A percentile compares a stretch with the other conserved stretches of the same genome.
These are phyloP conservation scores for Lanmaoa rubissima DNA, from an alignment of 768 basidiomycete genomes.

Conservation along the genomic window DNA sequence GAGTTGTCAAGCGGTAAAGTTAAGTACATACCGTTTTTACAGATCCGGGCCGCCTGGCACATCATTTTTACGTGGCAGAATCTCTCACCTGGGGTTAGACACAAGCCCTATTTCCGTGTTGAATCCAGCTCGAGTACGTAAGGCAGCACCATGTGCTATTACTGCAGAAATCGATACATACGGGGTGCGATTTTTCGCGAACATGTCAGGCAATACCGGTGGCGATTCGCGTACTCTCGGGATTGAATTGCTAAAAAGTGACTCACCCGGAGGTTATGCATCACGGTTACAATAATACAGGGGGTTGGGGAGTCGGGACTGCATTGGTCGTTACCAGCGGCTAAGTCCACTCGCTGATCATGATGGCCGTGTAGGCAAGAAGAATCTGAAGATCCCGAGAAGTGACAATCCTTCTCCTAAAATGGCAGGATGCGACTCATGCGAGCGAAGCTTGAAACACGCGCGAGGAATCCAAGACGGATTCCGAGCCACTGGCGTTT, in stretches of 20 bases:
- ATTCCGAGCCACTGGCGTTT: too few relatives aligned
- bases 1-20: not conserved
- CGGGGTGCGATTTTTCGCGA: not conserved
- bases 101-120: not conserved
- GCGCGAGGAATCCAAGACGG: too few relatives aligned
- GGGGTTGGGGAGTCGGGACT: too few relatives aligned
- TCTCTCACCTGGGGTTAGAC: not conserved
- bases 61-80: not conserved
- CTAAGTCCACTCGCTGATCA: too few relatives aligned
- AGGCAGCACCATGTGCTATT: not conserved
- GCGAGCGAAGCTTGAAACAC: too few relatives aligned
- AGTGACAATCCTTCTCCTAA: not conserved
- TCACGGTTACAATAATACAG: too few relatives aligned
- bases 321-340: too few relatives aligned
- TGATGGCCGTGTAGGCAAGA: not conserved
- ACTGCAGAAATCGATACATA: not conserved
- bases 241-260: not conserved
- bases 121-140: not conserved
- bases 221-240: not conserved
- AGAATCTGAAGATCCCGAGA: not conserved
- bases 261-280: too few relatives aligned
- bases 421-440: too few relatives aligned
- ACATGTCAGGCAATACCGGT: not conserved
- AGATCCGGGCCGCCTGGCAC: not conserved
- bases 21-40: not conserved